Conservation (phyloP, 176 grass and related monocot genomes). For the Puccinellia tenuiflora region DNA sequence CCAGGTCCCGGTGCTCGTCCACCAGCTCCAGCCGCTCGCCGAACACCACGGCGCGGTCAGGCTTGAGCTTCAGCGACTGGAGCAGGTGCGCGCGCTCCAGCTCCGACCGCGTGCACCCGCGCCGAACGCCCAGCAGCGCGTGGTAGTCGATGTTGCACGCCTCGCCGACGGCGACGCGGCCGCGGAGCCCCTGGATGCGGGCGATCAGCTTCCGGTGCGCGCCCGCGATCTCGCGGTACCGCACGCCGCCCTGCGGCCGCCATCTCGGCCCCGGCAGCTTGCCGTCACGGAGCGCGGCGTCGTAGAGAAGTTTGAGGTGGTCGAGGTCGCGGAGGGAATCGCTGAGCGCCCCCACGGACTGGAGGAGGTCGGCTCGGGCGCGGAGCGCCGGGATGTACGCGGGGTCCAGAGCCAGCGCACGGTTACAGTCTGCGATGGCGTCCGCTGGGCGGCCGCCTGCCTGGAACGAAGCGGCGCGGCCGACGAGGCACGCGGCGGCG, state of each 20-base stretch:
- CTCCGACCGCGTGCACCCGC: constrained; percentile 76
- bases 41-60: constrained; percentile 67
- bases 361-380: constrained; percentile 68
- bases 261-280: constrained; percentile 58
- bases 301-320: constrained; percentile 86
- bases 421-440: constrained; percentile 88
- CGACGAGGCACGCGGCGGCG: constrained; percentile 76
- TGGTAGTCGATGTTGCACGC: constrained; percentile 69
- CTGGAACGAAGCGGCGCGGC: constrained; percentile 63
- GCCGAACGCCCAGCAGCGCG: constrained; percentile 53
- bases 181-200: constrained; percentile 64
- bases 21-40: constrained; percentile 73
- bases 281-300: constrained; percentile 79
- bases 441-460: constrained; percentile 56
- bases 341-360: constrained; percentile 51
- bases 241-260: constrained; percentile 63
- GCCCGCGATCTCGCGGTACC: constrained; percentile 71
- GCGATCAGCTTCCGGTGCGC: constrained; percentile 58
- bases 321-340: constrained; percentile 91
- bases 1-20: constrained; percentile 79
- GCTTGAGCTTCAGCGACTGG: constrained; percentile 74
- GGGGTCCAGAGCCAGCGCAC: constrained; percentile 70
- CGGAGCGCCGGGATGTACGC: constrained; percentile 89
- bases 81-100: constrained; percentile 79
- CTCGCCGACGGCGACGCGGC: constrained; percentile 53